Percentiles rank a stretch among this genome's conserved stretches.
Conservation (phyloP, 2,329 filamentous ascomycete genomes). For the Graphiopsis chlorocephala region DNA sequence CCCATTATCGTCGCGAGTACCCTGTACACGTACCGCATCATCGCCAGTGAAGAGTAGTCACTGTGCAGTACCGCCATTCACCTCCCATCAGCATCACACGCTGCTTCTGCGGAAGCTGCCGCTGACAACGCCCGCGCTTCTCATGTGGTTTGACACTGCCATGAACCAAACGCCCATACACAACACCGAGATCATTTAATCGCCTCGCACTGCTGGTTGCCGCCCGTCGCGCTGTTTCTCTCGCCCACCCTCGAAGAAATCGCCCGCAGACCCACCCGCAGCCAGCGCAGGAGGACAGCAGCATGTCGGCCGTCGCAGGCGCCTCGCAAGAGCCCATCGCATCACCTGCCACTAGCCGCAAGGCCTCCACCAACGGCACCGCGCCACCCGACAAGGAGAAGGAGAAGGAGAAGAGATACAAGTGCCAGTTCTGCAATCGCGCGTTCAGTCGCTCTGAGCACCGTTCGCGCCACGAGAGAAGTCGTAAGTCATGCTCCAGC, state of each 20-base stretch:
- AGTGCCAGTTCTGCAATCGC: constrained; percentile 97
- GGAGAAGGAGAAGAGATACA: constrained; percentile 86
- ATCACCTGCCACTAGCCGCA: constrained; percentile 54
- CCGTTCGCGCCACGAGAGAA: constrained; percentile 92
- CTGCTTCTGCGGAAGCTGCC: background rate
- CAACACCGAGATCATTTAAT: constrained; percentile 24
- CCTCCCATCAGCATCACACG: background rate
- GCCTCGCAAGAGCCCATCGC: constrained; percentile 60
- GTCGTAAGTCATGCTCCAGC: constrained; percentile 68
- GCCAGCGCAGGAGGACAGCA: constrained; percentile 11
- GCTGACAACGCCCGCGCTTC: constrained; percentile 2
- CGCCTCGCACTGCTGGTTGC: constrained; percentile 26
- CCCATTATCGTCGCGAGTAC: background rate
- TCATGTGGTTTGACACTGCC: constrained; percentile 13
- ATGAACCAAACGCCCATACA: constrained; percentile 15
- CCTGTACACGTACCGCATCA: constrained; percentile 1
- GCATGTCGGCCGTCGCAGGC: constrained; percentile 24
- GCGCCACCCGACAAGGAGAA: constrained; percentile 21
- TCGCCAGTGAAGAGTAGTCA: background rate
- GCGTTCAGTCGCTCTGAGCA: constrained; percentile 98
- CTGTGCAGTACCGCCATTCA: background rate
- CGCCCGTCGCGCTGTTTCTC: constrained; percentile 10
- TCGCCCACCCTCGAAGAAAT: background rate
- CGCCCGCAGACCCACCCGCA: constrained; percentile 8
- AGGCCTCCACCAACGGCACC: constrained; percentile 23